These are phyloP conservation scores for Globisporangium abappressorium DNA, from an alignment of 352 stramenopile species.

Conservation along the genomic window DNA sequence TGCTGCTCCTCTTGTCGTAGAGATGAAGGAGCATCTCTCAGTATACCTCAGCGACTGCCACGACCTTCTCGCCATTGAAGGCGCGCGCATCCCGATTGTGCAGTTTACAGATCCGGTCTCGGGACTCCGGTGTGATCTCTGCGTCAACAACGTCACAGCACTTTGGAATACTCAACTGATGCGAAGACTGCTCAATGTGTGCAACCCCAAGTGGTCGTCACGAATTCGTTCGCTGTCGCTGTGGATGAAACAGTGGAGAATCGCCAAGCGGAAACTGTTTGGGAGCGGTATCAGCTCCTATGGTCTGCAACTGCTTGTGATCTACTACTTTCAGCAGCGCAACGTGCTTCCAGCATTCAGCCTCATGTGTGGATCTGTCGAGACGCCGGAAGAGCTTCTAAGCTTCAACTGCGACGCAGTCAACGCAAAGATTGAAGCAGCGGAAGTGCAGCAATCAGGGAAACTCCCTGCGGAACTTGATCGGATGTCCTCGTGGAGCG, in stretches of 20 bases:
- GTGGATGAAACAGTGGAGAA: constrained; percentile 63
- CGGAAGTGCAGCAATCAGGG: not conserved
- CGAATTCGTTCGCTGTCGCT: constrained; percentile 6
- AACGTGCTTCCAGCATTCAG: constrained; percentile 46
- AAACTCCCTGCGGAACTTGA: not conserved
- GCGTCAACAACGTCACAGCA: constrained; percentile 78
- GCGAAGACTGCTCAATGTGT: constrained; percentile 26
- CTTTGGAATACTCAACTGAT: constrained; percentile 80
- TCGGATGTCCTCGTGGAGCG: constrained; percentile 24
- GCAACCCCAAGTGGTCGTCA: not conserved
- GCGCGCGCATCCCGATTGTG: constrained; percentile 71
- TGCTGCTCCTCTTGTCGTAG: constrained; percentile 42
- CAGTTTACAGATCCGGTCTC: constrained; percentile 44
- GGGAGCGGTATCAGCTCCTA: constrained; percentile 59
- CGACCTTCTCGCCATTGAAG: constrained; percentile 30
- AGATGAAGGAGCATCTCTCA: constrained; percentile 68
- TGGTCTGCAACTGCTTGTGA: constrained; percentile 58
- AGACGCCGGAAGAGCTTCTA: constrained; percentile 22
- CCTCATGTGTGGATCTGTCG: constrained; percentile 22
- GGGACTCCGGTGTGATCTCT: constrained; percentile 59
- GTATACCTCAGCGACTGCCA: constrained; percentile 43
- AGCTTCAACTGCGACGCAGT: constrained; percentile 24
- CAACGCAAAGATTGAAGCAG: constrained; percentile 15
- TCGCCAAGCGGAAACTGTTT: constrained; percentile 28
- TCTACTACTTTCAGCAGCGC: constrained; percentile 65